Conservation (phyloP, 352 stramenopile genomes). For the Phytopythium mirpurense region DNA sequence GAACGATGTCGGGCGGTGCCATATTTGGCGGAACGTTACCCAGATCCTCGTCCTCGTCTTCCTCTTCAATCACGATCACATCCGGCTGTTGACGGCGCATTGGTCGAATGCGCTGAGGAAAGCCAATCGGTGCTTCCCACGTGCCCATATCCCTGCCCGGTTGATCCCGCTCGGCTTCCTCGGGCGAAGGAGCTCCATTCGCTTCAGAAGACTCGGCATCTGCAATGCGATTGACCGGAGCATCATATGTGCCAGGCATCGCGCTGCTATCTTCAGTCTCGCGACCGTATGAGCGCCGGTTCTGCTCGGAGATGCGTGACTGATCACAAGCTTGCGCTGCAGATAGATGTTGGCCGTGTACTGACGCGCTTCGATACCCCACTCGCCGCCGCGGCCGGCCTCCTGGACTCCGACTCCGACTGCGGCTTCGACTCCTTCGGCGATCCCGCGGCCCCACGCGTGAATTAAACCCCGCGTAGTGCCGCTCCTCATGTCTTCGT, state of each 20-base stretch:
- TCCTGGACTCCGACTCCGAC: constrained; percentile 22
- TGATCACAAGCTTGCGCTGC: neutral
- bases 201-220: neutral
- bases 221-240: neutral
- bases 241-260: neutral
- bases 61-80: constrained; percentile 71
- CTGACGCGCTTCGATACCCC: neutral
- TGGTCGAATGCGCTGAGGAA: constrained; percentile 14
- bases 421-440: constrained; percentile 14
- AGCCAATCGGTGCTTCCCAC: neutral
- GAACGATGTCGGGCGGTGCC: constrained; percentile 34
- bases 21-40: constrained; percentile 14
- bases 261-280: neutral
- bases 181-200: neutral
- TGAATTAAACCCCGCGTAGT: neutral
- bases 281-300: neutral
- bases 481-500: neutral
- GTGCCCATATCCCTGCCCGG: neutral
- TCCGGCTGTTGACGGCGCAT: constrained; percentile 20
- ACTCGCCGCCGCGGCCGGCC: neutral
- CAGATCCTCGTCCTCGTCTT: constrained; percentile 26
- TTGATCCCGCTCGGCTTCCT: neutral
- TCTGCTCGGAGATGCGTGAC: neutral
- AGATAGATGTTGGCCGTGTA: neutral
- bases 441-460: neutral